A percentile compares a stretch with the other conserved stretches of the same genome.
phyloP scores from a whole-genome alignment of 176 grass and related monocot species.

The Puya raimondii region DNA sequence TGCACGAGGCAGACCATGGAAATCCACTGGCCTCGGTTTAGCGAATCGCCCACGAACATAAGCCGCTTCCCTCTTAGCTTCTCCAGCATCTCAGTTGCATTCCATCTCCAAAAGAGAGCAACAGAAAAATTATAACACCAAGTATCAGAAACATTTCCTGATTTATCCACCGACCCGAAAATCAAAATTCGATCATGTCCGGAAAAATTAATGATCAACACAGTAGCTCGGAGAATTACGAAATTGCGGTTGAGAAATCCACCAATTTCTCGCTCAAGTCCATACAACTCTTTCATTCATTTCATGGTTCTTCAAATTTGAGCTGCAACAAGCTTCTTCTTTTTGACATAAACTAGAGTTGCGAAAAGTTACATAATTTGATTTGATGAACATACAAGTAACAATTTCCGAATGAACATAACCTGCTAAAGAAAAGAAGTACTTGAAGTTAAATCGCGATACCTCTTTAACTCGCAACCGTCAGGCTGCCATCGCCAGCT shows the following conservation, averaged over 20 bases:
- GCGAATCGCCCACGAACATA: conserved; percentile 22
- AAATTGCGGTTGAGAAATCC: background rate
- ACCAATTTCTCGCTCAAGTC: background rate
- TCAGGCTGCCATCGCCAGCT: conserved; percentile 22
- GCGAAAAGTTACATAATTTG: no score
- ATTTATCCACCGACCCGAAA: background rate
- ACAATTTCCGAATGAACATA: no score
- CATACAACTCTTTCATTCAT: background rate
- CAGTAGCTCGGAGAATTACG: no score
- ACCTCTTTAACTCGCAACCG: conserved; percentile 11
- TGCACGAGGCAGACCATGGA: conserved; percentile 23
- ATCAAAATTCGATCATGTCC: background rate
- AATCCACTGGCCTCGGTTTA: conserved; percentile 18
- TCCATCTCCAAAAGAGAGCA: background rate
- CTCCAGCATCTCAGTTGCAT: conserved; percentile 16
- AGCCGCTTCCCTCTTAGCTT: conserved; percentile 14
- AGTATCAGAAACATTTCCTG: background rate
- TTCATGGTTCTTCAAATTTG: background rate
- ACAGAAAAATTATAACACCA: background rate
- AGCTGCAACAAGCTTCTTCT: background rate
- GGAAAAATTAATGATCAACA: no score
- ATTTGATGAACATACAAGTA: no score
- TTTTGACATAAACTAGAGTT: background rate
- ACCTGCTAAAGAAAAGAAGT: no score
- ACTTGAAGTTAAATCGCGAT: background rate